phyloP scores from a whole-genome alignment of 352 stramenopile genomes.

The Globisporangium emineosum region DNA sequence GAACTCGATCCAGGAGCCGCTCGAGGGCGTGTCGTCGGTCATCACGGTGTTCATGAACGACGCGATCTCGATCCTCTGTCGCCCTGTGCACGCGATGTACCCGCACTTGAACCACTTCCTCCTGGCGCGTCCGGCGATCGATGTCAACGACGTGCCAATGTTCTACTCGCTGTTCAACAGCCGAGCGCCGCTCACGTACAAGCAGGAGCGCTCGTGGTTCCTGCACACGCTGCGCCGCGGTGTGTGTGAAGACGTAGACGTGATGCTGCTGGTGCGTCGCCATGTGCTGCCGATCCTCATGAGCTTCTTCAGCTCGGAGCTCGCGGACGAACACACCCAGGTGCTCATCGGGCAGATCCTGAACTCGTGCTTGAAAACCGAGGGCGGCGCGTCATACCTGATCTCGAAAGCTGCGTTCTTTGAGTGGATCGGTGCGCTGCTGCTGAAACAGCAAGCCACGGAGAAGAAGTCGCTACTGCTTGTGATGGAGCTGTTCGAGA shows the following conservation, averaged over 20 bases:
- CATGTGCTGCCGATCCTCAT: slow-evolving; percentile 80
- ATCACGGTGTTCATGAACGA: slow-evolving; percentile 86
- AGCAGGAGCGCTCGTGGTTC: slow-evolving; percentile 83
- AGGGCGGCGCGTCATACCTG: slow-evolving; percentile 44
- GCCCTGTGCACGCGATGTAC: slow-evolving; percentile 72
- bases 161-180: slow-evolving; percentile 89
- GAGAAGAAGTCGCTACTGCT: slow-evolving; percentile 25
- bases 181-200: slow-evolving; percentile 60
- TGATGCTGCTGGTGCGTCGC: slow-evolving; percentile 65
- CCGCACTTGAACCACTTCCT: slow-evolving; percentile 84
- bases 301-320: slow-evolving; percentile 75
- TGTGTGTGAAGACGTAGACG: slow-evolving; percentile 61
- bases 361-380: slow-evolving; percentile 39
- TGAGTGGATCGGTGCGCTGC: slow-evolving; percentile 52
- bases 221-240: slow-evolving; percentile 72
- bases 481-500: slow-evolving; percentile 39
- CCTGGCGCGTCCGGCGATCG: slow-evolving; percentile 69
- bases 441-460: slow-evolving; percentile 22
- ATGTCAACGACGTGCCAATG: slow-evolving; percentile 83
- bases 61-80: slow-evolving; percentile 58
- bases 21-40: slow-evolving; percentile 62
- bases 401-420: slow-evolving; percentile 63
- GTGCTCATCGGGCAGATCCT: slow-evolving; percentile 68
- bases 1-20: slow-evolving; percentile 44
- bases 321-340: slow-evolving; percentile 78